These are phyloP conservation scores for Penicillium chermesinum DNA, from an alignment of 495 filamentous ascomycete genomes.

Conservation along the genomic window DNA sequence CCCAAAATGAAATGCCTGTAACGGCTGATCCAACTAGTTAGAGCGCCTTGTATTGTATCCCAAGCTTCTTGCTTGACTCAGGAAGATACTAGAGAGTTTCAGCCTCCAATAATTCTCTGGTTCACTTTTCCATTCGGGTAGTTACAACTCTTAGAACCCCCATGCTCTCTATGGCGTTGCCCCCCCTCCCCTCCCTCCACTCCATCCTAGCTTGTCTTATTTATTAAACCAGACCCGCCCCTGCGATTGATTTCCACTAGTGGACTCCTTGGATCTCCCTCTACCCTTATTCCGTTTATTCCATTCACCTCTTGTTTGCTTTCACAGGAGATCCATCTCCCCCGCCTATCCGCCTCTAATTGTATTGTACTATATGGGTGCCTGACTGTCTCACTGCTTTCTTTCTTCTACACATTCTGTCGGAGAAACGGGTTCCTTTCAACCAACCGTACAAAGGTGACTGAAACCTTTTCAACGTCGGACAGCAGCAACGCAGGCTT, in stretches of 20 bases:
- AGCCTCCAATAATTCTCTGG: slow-evolving; percentile 11
- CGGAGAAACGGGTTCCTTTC: slow-evolving; percentile 11
- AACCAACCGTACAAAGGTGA: slow-evolving; percentile 10
- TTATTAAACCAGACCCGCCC: slow-evolving; percentile 16
- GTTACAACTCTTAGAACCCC: neutral
- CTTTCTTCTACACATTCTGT: slow-evolving; percentile 5
- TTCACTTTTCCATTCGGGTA: neutral
- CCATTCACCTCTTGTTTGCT: slow-evolving; percentile 1
- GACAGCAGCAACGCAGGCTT: slow-evolving; percentile 12
- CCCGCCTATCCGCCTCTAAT: neutral
- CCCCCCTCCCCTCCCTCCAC: neutral
- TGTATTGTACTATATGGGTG: slow-evolving; percentile 3
- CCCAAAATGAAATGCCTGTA: neutral
- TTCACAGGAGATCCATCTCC: neutral
- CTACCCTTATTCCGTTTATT: neutral
- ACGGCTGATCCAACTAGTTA: neutral
- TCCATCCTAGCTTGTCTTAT: slow-evolving; percentile 10
- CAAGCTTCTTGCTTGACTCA: slow-evolving; percentile 9
- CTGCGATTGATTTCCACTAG: neutral
- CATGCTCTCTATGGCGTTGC: neutral
- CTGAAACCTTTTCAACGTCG: slow-evolving; percentile 5
- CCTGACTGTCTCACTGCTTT: slow-evolving; percentile 9
- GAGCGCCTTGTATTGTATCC: slow-evolving; percentile 14
- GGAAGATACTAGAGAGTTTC: slow-evolving; percentile 16
- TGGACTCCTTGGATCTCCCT: neutral